Base-by-base conservation (phyloP, 225 moss, liverwort and hornwort genomes). In the Ulota crispa region DNA sequence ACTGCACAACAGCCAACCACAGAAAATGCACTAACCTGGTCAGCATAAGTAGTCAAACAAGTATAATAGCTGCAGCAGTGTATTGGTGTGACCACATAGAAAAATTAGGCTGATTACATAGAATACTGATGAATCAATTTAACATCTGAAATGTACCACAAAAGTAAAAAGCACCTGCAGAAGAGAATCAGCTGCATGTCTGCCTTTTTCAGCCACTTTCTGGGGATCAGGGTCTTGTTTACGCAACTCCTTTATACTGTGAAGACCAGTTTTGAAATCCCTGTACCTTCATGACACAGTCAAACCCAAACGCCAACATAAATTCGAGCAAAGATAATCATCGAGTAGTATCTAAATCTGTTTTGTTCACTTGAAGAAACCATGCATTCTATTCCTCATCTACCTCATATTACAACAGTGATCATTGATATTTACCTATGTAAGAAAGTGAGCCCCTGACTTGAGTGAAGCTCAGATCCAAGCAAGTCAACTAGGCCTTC, bases 401-500 rank as follows among this genome's bases (percentile, higher is more conserved):
- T 64, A 56, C 20, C 42, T 53, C 37, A 63, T 64, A 56, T 36
- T 60, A 77, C 62, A 69, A 73, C 61, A 55, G 26, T 52, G 60
- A 28, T 24, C 56, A 56, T 60, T 64, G 53, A 23, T 57, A 56
- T 61, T 39, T 86, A 91, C 94, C 89, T 91, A 70, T 92, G 93
- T 57, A 96, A 87, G 87, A 99, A 96, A 32, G 95, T 90, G 39
- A 99, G 90, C 68, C 94, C 95, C 82, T 92, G 96, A 34, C 90
- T 89, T 26, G 93, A 91, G 78, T 94, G 95, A 79, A 99, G 92
- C 76, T 96, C 95, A 30, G 93, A 92, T 65, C 98, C 98, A 75
- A 99, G 86, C 79, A 99, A 87, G 73, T 93, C 94, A 78, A 99
- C 95, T 79, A 99, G 83, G 43, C 93, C 96, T 75, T 99, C 92